Evolutionary conservation across 2,329 filamentous ascomycete species (phyloP).

Genomic region (Clonostachys chloroleuca): DNA sequence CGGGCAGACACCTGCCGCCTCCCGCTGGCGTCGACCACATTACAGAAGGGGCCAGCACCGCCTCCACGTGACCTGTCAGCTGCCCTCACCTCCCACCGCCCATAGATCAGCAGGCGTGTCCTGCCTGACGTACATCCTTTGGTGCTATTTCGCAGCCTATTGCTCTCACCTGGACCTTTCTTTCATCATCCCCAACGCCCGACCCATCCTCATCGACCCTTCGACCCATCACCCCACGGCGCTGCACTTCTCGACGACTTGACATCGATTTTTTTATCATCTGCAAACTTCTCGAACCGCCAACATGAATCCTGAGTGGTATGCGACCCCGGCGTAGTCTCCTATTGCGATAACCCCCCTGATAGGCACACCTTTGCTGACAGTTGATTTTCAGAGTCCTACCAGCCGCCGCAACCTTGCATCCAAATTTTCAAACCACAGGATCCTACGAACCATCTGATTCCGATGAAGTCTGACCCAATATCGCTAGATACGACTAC

Average conservation of each 20-base stretch:
- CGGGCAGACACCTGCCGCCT: too few species aligned
- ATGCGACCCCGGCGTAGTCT: slow-evolving; percentile 39
- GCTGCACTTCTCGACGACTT: not conserved
- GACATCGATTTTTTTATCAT: slow-evolving; percentile 2
- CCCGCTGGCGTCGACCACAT: too few species aligned
- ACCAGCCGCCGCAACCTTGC: slow-evolving; percentile 13
- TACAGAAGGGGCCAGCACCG: not conserved
- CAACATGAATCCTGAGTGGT: slow-evolving; percentile 93
- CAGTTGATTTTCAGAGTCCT: slow-evolving; percentile 2
- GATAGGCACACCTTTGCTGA: slow-evolving; percentile 4
- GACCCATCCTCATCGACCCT: not conserved
- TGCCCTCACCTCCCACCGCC: not conserved
- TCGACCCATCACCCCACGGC: slow-evolving; percentile 1
- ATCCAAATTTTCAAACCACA: slow-evolving; percentile 14
- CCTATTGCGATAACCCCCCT: slow-evolving; percentile 14
- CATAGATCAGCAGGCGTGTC: slow-evolving; percentile 1
- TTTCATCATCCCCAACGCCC: not conserved
- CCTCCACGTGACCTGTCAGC: not conserved
- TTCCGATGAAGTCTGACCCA: slow-evolving; percentile 8
- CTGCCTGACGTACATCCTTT: slow-evolving; percentile 3
- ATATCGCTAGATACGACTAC: slow-evolving; percentile 86
- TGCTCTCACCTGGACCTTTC: slow-evolving; percentile 1
- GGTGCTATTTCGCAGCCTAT: not conserved
- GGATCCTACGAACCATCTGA: not conserved
- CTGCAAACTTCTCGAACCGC: slow-evolving; percentile 14